These are phyloP conservation scores for Eucalyptus sp. DNA, from an alignment of 345 rosid species.

Conservation along the genomic window DNA sequence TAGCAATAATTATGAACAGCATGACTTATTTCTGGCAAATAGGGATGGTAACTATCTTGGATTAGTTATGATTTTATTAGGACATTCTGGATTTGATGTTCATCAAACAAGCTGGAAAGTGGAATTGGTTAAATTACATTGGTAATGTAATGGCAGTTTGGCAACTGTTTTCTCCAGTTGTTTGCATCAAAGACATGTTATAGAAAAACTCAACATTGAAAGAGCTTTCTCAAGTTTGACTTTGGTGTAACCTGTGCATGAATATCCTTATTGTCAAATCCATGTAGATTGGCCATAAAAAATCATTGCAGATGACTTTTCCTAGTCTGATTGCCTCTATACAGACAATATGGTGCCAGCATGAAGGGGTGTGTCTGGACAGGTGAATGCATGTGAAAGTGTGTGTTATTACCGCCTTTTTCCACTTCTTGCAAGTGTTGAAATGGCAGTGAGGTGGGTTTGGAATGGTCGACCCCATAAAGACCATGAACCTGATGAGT, in stretches of 20 bases:
- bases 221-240: not conserved
- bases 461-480: not conserved
- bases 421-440: not conserved
- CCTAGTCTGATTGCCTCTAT: not conserved
- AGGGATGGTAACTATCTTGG: not conserved
- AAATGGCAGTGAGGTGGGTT: not conserved
- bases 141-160: not conserved
- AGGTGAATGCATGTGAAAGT: not conserved
- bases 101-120: not conserved
- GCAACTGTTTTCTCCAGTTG: not conserved
- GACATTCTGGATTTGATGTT: not conserved
- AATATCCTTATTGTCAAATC: not conserved
- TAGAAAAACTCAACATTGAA: not conserved
- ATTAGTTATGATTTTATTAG: not conserved
- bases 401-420: not conserved
- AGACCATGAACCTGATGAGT: not conserved
- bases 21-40: not conserved
- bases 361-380: not conserved
- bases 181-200: not conserved
- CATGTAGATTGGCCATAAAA: not conserved
- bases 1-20: not conserved
- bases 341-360: not conserved
- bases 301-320: not conserved
- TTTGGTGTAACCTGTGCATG: not conserved
- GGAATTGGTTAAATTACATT: not conserved